Conservation (phyloP, 2,329 filamentous ascomycete species). For the Coleophoma crateriformis region DNA sequence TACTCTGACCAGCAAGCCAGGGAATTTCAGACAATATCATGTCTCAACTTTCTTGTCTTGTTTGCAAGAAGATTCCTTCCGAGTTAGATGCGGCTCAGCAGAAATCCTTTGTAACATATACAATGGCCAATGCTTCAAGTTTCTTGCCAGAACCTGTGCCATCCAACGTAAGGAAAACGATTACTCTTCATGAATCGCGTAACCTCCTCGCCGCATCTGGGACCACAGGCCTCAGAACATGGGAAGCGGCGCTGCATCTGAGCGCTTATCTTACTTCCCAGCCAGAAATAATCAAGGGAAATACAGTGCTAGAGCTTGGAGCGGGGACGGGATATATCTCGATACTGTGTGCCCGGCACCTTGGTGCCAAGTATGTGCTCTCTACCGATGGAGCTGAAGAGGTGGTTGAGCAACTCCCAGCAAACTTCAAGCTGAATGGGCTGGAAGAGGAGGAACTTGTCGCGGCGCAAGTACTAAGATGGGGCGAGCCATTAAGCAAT, state of each 20-base stretch:
- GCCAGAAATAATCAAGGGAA: slow-evolving; percentile 36
- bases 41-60: slow-evolving; percentile 57
- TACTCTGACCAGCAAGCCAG: slow-evolving; percentile 37
- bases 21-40: slow-evolving; percentile 80
- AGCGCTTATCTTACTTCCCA: slow-evolving; percentile 56
- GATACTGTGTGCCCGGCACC: slow-evolving; percentile 64
- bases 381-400: slow-evolving; percentile 72
- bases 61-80: slow-evolving; percentile 57
- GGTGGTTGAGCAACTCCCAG: slow-evolving; percentile 61
- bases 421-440: slow-evolving; percentile 64
- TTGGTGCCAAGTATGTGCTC: slow-evolving; percentile 53
- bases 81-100: slow-evolving; percentile 62
- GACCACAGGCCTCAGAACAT: slow-evolving; percentile 73
- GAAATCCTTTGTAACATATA: slow-evolving; percentile 72
- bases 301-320: slow-evolving; percentile 65
- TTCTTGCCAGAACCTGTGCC: background rate
- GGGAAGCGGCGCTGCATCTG: slow-evolving; percentile 74
- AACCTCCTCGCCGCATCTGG: slow-evolving; percentile 64
- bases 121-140: slow-evolving; percentile 13
- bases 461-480: slow-evolving; percentile 44
- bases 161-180: slow-evolving; percentile 19
- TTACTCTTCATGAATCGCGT: slow-evolving; percentile 66
- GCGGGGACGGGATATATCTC: slow-evolving; percentile 73
- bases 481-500: slow-evolving; percentile 29
- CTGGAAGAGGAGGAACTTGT: slow-evolving; percentile 50